phyloP scores from a whole-genome alignment of 352 stramenopile genomes.

The Phytopythium oedochilum region DNA sequence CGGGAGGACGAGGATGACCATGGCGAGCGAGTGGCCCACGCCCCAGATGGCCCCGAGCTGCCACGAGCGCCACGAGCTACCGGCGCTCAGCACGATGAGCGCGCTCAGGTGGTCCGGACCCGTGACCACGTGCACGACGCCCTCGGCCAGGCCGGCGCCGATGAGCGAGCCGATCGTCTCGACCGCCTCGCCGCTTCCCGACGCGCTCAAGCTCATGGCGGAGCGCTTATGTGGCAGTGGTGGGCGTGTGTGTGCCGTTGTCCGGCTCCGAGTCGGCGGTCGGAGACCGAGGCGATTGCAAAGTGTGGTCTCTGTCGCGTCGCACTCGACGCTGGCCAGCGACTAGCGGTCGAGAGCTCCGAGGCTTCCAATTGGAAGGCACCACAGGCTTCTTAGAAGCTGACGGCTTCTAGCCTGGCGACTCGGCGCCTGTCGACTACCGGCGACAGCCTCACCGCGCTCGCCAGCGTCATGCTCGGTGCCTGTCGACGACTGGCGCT shows the following conservation, averaged over 20 bases:
- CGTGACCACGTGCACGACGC: slow-evolving; percentile 52
- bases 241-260: too few species aligned
- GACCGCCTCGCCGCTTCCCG: background rate
- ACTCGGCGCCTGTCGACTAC: background rate
- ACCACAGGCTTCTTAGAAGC: too few species aligned
- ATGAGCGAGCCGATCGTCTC: slow-evolving; percentile 28
- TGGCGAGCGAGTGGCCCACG: slow-evolving; percentile 65
- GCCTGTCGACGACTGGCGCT: background rate
- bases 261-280: too few species aligned
- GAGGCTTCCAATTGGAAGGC: too few species aligned
- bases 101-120: slow-evolving; percentile 85
- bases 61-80: slow-evolving; percentile 61
- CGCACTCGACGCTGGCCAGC: too few species aligned
- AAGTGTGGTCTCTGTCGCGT: background rate
- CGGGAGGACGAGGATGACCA: slow-evolving; percentile 57
- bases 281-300: background rate
- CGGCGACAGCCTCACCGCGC: background rate
- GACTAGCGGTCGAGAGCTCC: too few species aligned
- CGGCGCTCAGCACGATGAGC: slow-evolving; percentile 72
- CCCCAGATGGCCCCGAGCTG: slow-evolving; percentile 85
- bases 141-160: slow-evolving; percentile 35
- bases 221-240: too few species aligned
- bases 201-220: background rate
- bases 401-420: too few species aligned
- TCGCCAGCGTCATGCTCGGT: too few species aligned